Evolutionary conservation across 441 rosid species (phyloP).

Genomic region (Pelargonium cotyledonis): DNA sequence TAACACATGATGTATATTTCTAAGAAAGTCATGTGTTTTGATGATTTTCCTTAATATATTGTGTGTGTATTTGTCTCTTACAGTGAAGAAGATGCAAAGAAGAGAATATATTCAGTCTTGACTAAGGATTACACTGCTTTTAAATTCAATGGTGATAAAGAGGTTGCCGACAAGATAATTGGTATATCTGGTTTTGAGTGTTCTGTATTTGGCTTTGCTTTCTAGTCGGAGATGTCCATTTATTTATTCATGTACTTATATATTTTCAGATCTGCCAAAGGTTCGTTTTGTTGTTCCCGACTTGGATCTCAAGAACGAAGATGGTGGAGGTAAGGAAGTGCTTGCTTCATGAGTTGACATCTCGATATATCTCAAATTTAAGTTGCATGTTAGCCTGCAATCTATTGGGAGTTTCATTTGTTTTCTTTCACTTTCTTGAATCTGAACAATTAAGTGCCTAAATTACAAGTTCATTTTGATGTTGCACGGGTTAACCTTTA

Average conservation of each 20-base stretch:
- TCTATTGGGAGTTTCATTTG: too few relatives aligned
- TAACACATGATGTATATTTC: too few relatives aligned
- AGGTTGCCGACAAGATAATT: constrained; percentile 61
- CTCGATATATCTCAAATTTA: too few relatives aligned
- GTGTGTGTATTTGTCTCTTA: too few relatives aligned
- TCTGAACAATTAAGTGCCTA: too few relatives aligned
- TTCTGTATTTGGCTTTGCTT: not conserved
- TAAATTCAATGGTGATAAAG: constrained; percentile 78
- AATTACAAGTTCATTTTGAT: too few relatives aligned
- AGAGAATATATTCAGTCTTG: constrained; percentile 80
- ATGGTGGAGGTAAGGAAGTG: constrained; percentile 61
- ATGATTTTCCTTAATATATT: too few relatives aligned
- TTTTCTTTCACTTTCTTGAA: too few relatives aligned
- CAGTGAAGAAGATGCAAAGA: constrained; percentile 88
- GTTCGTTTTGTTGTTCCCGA: constrained; percentile 89
- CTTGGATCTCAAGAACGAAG: constrained; percentile 69
- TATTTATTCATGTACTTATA: not conserved
- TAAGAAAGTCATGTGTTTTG: too few relatives aligned
- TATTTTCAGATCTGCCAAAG: constrained; percentile 43
- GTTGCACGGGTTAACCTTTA: too few relatives aligned
- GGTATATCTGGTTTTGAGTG: constrained; percentile 30
- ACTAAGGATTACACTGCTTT: constrained; percentile 74
- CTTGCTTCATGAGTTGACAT: not conserved
- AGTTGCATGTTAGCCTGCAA: too few relatives aligned
- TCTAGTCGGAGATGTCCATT: not conserved